Evolutionary conservation across 495 filamentous ascomycete species (phyloP), one percentile per base, ranked within the genome.

Genomic region (Trichocladium uniseriatum): DNA sequence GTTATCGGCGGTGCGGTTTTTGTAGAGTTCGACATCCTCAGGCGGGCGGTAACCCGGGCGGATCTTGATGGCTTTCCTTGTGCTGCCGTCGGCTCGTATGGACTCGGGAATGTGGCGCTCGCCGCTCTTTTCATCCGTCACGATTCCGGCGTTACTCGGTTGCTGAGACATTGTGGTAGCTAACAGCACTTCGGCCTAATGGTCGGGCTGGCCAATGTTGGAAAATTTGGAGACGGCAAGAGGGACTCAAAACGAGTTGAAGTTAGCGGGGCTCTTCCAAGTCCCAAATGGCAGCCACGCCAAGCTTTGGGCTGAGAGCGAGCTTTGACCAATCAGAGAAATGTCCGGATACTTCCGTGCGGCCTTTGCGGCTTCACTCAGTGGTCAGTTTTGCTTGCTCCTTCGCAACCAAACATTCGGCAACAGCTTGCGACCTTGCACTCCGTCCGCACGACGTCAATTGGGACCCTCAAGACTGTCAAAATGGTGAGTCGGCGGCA

Each of bases 1-100:
- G 34, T 78, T 81, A 55, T 91, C 86, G 20, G 90, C 90, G 5
- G 82, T 86, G 36, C 85, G 81, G 69, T 95, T 97, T 74, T 86
- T 92, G 77, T 97, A 99, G 31, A 95, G 71, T 60, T 96, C 88
- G 49, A 96, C 86, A 67, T 99, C 94, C 65, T 99, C 94, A 2
- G 92, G 91, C 0, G 94, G 94, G 29, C 79, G 79, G 67, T 97
- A 99, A 39, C 94, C 94, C 11, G 91, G 90, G 3, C 87, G 80
- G 36, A 99, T 86, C 54, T 86, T 86, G 46, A 95, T 97, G 60
- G 95, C 94, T 57, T 85, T 89, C 27, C 94, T 76, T 14, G 82
- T 85, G 16, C 85, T 86, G 44, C 94, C 94, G 57, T 99, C 94
- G 6, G 94, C 68, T 38, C 94, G 84, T 21, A 77, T 64, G 1